Conservation (phyloP, 768 basidiomycete genomes). For the Lyophyllum semitale region DNA sequence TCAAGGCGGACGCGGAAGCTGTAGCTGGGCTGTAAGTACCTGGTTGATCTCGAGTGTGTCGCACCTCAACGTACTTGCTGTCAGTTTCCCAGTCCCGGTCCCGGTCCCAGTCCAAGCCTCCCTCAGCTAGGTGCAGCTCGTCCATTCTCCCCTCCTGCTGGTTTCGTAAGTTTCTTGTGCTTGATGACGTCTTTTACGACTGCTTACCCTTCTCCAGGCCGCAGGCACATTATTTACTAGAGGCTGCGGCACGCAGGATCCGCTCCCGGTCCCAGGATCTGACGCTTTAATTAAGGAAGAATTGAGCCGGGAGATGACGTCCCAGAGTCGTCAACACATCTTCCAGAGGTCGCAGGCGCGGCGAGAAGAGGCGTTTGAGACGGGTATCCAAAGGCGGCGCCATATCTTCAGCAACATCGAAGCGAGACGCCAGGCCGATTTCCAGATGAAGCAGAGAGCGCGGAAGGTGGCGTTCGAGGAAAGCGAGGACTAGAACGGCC, state of each 20-base stretch:
- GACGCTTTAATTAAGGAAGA: neutral
- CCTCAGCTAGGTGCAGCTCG: no score
- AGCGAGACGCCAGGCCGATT: neutral
- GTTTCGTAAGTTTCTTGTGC: conserved; percentile 1
- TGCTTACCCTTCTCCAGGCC: neutral
- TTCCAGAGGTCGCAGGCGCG: conserved; percentile 1
- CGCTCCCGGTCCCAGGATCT: conserved; percentile 1
- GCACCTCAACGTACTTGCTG: neutral
- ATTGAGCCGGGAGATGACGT: neutral
- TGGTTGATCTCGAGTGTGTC: no score
- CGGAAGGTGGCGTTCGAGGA: neutral
- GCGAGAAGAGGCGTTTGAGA: conserved; percentile 5
- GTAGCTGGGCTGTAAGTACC: neutral
- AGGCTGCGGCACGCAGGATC: neutral
- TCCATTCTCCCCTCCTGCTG: neutral
- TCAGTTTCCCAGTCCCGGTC: neutral
- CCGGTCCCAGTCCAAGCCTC: neutral
- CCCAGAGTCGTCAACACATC: neutral
- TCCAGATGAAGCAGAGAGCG: neutral
- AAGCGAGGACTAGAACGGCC: neutral
- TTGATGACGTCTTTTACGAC: neutral
- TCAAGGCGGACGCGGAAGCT: no score
- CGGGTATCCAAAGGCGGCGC: neutral
- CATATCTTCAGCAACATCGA: conserved; percentile 9
- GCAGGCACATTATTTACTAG: neutral